Conservation (phyloP, 2,329 filamentous ascomycete genomes). For the Microsporum audouinii region DNA sequence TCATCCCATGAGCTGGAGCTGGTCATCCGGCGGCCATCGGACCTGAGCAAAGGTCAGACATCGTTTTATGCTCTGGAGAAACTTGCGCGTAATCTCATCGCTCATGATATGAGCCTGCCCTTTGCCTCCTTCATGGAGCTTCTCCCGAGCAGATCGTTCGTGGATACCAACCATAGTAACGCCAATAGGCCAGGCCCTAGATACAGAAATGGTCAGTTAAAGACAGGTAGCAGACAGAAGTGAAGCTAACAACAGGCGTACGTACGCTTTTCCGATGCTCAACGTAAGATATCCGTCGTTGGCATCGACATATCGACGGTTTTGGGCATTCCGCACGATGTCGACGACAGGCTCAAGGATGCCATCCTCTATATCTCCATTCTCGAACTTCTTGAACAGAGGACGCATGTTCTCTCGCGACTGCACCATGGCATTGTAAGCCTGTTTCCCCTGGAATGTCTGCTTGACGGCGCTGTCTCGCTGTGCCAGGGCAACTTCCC, state of each 20-base stretch:
- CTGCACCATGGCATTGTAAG: slow-evolving; percentile 73
- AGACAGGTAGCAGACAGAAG: too few relatives aligned
- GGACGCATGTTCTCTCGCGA: slow-evolving; percentile 80
- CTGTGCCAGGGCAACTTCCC: slow-evolving; percentile 61
- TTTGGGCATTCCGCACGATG: slow-evolving; percentile 83
- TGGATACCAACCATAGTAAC: slow-evolving; percentile 99
- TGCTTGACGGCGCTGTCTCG: slow-evolving; percentile 49
- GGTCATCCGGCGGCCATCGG: slow-evolving; percentile 86
- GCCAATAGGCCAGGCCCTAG: slow-evolving; percentile 85
- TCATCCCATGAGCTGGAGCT: slow-evolving; percentile 86
- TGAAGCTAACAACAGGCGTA: slow-evolving; percentile 9
- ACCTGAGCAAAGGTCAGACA: slow-evolving; percentile 95
- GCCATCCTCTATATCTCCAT: slow-evolving; percentile 63
- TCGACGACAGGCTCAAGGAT: slow-evolving; percentile 75
- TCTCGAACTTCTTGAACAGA: slow-evolving; percentile 81
- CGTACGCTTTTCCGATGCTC: slow-evolving; percentile 77
- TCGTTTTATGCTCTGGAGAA: slow-evolving; percentile 92
- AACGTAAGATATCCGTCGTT: slow-evolving; percentile 89
- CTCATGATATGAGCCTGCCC: slow-evolving; percentile 92
- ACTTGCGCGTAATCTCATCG: slow-evolving; percentile 90
- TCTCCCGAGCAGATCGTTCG: slow-evolving; percentile 89
- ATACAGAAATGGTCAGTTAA: not conserved
- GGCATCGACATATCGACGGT: slow-evolving; percentile 84
- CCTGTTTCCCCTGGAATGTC: slow-evolving; percentile 68
- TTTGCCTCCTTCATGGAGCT: slow-evolving; percentile 66